Conservation (phyloP, 352 stramenopile species). For the Phytophthora pini region DNA sequence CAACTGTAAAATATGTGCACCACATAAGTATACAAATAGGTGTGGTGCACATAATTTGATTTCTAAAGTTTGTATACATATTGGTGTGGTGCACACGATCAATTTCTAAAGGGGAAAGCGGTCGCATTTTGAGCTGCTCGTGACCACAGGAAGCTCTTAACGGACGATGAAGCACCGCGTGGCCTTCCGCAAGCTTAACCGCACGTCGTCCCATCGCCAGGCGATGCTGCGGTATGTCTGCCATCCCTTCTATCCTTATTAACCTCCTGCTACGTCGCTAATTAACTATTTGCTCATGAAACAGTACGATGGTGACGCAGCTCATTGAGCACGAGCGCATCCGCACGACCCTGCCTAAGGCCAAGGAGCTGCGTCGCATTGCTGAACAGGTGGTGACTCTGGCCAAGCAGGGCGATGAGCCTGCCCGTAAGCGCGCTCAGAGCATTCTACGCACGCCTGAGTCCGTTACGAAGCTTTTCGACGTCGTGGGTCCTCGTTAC, state of each 20-base stretch:
- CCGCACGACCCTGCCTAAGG: constrained; percentile 96
- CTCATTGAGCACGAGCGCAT: constrained; percentile 98
- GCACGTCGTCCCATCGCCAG: constrained; percentile 94
- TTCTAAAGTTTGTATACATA: no score
- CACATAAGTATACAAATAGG: no score
- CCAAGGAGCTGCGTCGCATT: constrained; percentile 94
- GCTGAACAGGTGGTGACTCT: constrained; percentile 96
- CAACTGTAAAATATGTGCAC: not conserved
- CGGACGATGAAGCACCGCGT: constrained; percentile 83
- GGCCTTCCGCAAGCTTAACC: constrained; percentile 92
- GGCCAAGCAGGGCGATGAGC: constrained; percentile 92
- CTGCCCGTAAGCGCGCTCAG: constrained; percentile 84
- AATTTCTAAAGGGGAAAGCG: not conserved
- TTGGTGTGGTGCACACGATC: not conserved
- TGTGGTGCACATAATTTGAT: no score
- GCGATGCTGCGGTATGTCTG: constrained; percentile 93
- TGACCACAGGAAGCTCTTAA: constrained; percentile 31
- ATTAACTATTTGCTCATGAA: not conserved
- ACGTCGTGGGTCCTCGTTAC: constrained; percentile 96
- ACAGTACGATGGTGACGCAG: constrained; percentile 96
- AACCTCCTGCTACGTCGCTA: not conserved
- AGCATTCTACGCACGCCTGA: constrained; percentile 90
- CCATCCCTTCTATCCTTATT: not conserved
- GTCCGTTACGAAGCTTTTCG: constrained; percentile 96
- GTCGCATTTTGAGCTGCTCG: constrained; percentile 19